A percentile compares a stretch with the other conserved stretches of the same genome.
Conservation (phyloP, 2,329 filamentous ascomycete genomes). For the Pseudocercospora pini-densiflorae region DNA sequence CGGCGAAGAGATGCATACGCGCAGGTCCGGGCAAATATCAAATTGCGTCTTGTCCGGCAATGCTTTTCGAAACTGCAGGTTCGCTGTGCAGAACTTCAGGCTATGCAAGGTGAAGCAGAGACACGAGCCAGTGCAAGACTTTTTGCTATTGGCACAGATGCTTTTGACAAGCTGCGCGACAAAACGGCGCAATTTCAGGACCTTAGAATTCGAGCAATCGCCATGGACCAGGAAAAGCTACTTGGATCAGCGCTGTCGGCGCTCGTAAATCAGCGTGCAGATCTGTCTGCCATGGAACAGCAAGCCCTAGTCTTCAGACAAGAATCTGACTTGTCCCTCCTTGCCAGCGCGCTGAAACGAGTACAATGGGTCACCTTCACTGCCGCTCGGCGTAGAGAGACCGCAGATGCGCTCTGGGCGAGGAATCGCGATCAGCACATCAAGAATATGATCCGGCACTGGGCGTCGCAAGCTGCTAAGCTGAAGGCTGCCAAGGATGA, state of each 20-base stretch:
- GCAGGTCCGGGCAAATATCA: conserved; percentile 56
- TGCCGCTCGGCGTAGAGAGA: conserved; percentile 55
- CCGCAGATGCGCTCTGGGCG: conserved; percentile 57
- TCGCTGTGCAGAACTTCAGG: conserved; percentile 39
- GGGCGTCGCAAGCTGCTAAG: conserved; percentile 53
- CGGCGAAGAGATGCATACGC: conserved; percentile 62
- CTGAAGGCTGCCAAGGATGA: conserved; percentile 24
- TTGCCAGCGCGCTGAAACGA: conserved; percentile 56
- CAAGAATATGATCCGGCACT: conserved; percentile 60
- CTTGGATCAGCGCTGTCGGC: conserved; percentile 41
- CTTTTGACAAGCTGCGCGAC: conserved; percentile 45
- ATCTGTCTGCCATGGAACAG: conserved; percentile 38
- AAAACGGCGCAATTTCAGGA: conserved; percentile 30
- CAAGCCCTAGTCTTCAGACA: conserved; percentile 54
- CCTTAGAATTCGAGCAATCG: conserved; percentile 40
- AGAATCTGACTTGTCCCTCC: conserved; percentile 52
- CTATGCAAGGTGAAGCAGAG: conserved; percentile 47
- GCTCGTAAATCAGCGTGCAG: conserved; percentile 33
- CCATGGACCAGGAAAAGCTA: conserved; percentile 38
- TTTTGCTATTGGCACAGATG: conserved; percentile 35
- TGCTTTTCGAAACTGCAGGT: conserved; percentile 47
- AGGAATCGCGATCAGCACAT: conserved; percentile 61
- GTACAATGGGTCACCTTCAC: conserved; percentile 64
- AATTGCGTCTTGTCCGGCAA: conserved; percentile 57
- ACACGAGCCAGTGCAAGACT: conserved; percentile 43